Percentiles rank a stretch among this genome's conserved stretches.
Conservation (phyloP, 2,329 filamentous ascomycete genomes). For the Chrysoporthe puriensis region DNA sequence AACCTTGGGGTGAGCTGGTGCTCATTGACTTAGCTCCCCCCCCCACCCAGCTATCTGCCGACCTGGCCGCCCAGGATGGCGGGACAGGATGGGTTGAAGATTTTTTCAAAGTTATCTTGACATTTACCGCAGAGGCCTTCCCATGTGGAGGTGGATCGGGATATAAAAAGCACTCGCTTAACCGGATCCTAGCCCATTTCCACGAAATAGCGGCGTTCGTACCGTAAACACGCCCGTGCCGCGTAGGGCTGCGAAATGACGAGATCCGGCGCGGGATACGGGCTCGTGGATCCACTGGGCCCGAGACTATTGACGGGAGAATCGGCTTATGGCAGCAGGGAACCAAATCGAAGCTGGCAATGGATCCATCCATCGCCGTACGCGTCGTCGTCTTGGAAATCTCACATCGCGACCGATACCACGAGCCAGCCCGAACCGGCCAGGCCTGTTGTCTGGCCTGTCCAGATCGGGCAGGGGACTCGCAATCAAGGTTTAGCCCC, state of each 20-base stretch:
- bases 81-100: neutral
- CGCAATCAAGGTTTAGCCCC: neutral
- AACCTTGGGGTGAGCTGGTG: neutral
- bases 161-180: constrained; percentile 25
- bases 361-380: neutral
- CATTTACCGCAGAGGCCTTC: too few relatives aligned
- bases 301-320: constrained; percentile 7
- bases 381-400: neutral
- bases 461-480: neutral
- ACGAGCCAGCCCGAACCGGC: neutral
- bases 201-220: neutral
- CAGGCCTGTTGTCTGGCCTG: neutral
- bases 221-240: neutral
- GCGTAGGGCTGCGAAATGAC: constrained; percentile 1
- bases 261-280: neutral
- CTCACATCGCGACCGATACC: neutral
- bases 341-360: neutral
- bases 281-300: constrained; percentile 7
- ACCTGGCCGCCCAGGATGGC: neutral
- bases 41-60: neutral
- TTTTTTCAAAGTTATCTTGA: neutral
- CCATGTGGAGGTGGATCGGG: constrained; percentile 9
- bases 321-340: neutral
- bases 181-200: neutral
- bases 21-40: neutral